Evolutionary conservation across 768 basidiomycete species (phyloP).

Genomic region (Boletus patriciae): DNA sequence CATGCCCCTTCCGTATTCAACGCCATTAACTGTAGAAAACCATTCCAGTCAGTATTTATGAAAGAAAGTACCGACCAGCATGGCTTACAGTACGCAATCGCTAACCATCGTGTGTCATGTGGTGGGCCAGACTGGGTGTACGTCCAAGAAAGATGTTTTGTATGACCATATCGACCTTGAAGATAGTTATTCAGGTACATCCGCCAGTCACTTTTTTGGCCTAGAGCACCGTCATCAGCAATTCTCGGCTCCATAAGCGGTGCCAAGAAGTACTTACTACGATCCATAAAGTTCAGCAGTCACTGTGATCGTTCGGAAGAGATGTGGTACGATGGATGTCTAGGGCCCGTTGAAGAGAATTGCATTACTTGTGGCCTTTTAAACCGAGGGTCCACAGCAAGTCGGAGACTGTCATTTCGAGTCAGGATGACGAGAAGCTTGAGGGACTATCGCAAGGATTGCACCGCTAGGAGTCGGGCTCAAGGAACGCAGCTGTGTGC

Average conservation of each 20-base stretch:
- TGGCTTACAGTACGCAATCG: conserved; percentile 27
- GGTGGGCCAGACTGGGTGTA: conserved; percentile 21
- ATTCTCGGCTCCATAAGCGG: neutral
- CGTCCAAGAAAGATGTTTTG: conserved; percentile 26
- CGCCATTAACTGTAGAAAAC: conserved; percentile 21
- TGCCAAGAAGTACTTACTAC: conserved; percentile 10
- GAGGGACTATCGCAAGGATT: conserved; percentile 3
- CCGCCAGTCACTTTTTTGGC: conserved; percentile 26
- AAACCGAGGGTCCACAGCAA: conserved; percentile 28
- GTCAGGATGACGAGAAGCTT: conserved; percentile 26
- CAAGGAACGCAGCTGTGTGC: conserved; percentile 22
- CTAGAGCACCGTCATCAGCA: conserved; percentile 17
- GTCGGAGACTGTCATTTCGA: conserved; percentile 21
- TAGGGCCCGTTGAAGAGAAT: conserved; percentile 7
- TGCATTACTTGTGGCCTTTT: conserved; percentile 16
- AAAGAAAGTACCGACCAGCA: neutral
- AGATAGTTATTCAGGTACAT: conserved; percentile 34
- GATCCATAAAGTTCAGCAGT: conserved; percentile 12
- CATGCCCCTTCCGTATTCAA: conserved; percentile 28
- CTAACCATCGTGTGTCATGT: conserved; percentile 26
- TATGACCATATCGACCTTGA: conserved; percentile 33
- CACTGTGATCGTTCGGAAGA: neutral
- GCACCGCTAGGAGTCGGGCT: conserved; percentile 8
- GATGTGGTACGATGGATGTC: conserved; percentile 3
- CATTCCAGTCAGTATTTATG: neutral